Conservation (phyloP, 371 early-diverging fungal genomes). For the Conidiobolus incongruus region DNA sequence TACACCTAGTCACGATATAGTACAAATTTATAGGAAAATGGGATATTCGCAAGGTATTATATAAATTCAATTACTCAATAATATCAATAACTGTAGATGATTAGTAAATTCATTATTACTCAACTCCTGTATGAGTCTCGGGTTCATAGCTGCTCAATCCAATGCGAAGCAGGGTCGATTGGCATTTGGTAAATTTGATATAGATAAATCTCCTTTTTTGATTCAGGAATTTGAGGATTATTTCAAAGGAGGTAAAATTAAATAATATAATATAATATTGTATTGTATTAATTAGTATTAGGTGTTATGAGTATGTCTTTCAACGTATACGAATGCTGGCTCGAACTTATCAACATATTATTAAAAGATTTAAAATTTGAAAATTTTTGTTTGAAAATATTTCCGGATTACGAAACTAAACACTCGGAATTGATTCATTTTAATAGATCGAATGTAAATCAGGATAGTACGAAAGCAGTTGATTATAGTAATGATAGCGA, state of each 20-base stretch:
- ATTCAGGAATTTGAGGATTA: constrained; percentile 42
- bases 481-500: too few relatives aligned
- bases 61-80: too few relatives aligned
- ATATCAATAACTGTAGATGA: too few relatives aligned
- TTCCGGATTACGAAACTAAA: constrained; percentile 5
- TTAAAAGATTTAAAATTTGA: constrained; percentile 12
- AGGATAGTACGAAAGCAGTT: too few relatives aligned
- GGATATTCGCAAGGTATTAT: too few relatives aligned
- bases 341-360: constrained; percentile 20
- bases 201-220: constrained; percentile 30
- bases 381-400: neutral
- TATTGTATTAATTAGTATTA: neutral
- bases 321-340: constrained; percentile 37
- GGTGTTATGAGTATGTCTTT: constrained; percentile 35
- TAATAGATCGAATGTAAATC: too few relatives aligned
- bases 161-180: constrained; percentile 9
- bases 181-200: constrained; percentile 1
- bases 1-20: too few relatives aligned
- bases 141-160: constrained; percentile 35
- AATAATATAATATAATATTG: too few relatives aligned
- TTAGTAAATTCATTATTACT: too few relatives aligned
- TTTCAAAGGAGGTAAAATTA: constrained; percentile 47
- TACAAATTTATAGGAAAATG: too few relatives aligned
- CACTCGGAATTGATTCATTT: constrained; percentile 7
- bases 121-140: constrained; percentile 40